Evolutionary conservation across 169 alveolate species (phyloP), one percentile per base, ranked within the genome.

Genomic region (Cystoisospora suis): DNA sequence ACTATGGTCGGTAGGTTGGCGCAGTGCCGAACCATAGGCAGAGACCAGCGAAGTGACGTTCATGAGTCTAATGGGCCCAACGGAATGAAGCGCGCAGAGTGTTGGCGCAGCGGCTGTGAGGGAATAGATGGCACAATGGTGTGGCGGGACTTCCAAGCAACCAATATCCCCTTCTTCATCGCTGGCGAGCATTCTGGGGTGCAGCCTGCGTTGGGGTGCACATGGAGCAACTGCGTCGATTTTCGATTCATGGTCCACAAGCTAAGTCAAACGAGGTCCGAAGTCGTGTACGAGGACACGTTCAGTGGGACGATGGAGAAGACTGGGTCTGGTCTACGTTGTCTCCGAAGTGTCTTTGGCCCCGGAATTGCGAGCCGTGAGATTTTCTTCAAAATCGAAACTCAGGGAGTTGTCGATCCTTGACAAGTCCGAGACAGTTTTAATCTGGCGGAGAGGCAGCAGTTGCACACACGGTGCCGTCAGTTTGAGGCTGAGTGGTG

Each of bases 151-250:
- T 44, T 36, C 38, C 77, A 65, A n/a, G 44, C 34, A 44, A n/a
- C 77, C 40, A 36, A 36, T 44, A n/a, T 36, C 5, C 77, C 36
- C 5, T 12, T 65, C 3, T 44, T 65, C 77, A 32, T 65, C 34
- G 77, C 45, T 1, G 77, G 77, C 45, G 83, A 72, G 32, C 38
- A 72, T 20, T 56, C 53, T 17, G 56, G 83, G 15, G 83, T 72
- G 17, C 53, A 38, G 12, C 83, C 83, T 2, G 83, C 83, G 1
- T 38, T 72, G n/a, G 83, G 83, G 83, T 27, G 0, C 32, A 72
- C 83, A 34, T 72, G 83, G 83, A 40, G 83, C 46, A 72, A 72
- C 53, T 72, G 83, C 56, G 58, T 72, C 56, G 56, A 72, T 32
- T 32, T 46, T 38, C 53, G 83, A 6, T 5, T 72, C 58, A 72